A percentile compares a stretch with the other conserved stretches of the same genome.
Evolutionary conservation across 768 basidiomycete genomes (phyloP).

Genomic region (Collybia nuda): DNA sequence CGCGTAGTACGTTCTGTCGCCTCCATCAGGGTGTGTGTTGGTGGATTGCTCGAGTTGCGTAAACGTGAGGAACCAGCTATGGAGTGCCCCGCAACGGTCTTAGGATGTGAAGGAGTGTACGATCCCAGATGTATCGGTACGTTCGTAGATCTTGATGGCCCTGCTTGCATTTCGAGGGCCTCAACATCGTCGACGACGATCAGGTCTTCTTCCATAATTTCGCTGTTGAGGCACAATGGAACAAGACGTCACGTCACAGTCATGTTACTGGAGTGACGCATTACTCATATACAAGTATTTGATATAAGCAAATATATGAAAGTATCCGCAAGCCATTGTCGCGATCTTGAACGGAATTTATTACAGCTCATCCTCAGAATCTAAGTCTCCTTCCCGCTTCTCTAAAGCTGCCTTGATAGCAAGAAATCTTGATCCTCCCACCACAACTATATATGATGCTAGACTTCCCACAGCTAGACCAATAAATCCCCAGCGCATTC

Average conservation of each 20-base stretch:
- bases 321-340: background rate
- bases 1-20: constrained; percentile 56
- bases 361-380: background rate
- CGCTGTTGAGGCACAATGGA: background rate
- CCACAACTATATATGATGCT: constrained; percentile 34
- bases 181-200: constrained; percentile 64
- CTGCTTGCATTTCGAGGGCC: constrained; percentile 28
- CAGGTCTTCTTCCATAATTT: constrained; percentile 55
- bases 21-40: constrained; percentile 23
- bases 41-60: constrained; percentile 31
- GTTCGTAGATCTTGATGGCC: constrained; percentile 28
- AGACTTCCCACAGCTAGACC: constrained; percentile 43
- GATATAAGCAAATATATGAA: background rate
- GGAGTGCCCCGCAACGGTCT: constrained; percentile 22
- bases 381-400: constrained; percentile 7
- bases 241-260: background rate
- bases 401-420: background rate
- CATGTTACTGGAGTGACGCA: too few species aligned
- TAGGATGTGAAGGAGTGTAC: constrained; percentile 19
- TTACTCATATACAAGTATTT: background rate
- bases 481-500: constrained; percentile 55
- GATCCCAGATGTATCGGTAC: constrained; percentile 7
- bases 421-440: constrained; percentile 13
- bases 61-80: constrained; percentile 28
- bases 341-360: constrained; percentile 1